These are phyloP conservation scores for Fagus crenata DNA, from an alignment of 306 rosid species.

Conservation along the genomic window DNA sequence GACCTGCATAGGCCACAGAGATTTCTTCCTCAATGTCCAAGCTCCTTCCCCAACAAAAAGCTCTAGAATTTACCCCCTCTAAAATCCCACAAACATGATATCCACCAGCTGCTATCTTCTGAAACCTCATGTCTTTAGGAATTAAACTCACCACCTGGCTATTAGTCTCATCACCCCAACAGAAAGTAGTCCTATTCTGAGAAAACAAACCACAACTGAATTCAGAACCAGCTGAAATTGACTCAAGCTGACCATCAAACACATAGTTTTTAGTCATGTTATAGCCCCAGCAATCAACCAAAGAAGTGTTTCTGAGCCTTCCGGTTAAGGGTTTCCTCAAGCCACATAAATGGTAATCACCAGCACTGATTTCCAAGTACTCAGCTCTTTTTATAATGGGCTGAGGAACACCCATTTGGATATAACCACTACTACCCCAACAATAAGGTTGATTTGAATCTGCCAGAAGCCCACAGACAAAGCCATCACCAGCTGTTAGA, in stretches of 20 bases:
- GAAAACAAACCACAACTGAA: constrained; percentile 86
- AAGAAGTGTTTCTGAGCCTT: constrained; percentile 53
- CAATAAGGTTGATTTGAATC: constrained; percentile 82
- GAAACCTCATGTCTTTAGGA: constrained; percentile 60
- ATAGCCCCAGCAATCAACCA: constrained; percentile 95
- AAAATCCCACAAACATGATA: constrained; percentile 87
- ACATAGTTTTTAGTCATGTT: constrained; percentile 78
- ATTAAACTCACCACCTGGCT: constrained; percentile 59
- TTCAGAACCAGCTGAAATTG: constrained; percentile 81
- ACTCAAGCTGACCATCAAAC: constrained; percentile 72
- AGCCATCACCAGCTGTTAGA: constrained; percentile 83
- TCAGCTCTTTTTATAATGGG: constrained; percentile 66
- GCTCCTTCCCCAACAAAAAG: constrained; percentile 89
- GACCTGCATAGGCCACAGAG: constrained; percentile 46
- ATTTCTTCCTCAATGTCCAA: constrained; percentile 69
- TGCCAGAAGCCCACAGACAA: constrained; percentile 86
- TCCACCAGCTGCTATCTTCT: constrained; percentile 75
- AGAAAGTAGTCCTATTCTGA: constrained; percentile 75
- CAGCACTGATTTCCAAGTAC: constrained; percentile 87
- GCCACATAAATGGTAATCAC: constrained; percentile 90
- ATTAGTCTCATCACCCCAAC: constrained; percentile 88
- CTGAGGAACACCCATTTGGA: constrained; percentile 87
- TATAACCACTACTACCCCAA: constrained; percentile 78
- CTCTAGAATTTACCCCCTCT: constrained; percentile 57
- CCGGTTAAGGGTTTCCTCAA: constrained; percentile 63